These are phyloP conservation scores for Clarireedia monteithiana DNA, from an alignment of 2,329 filamentous ascomycete species.

Conservation along the genomic window DNA sequence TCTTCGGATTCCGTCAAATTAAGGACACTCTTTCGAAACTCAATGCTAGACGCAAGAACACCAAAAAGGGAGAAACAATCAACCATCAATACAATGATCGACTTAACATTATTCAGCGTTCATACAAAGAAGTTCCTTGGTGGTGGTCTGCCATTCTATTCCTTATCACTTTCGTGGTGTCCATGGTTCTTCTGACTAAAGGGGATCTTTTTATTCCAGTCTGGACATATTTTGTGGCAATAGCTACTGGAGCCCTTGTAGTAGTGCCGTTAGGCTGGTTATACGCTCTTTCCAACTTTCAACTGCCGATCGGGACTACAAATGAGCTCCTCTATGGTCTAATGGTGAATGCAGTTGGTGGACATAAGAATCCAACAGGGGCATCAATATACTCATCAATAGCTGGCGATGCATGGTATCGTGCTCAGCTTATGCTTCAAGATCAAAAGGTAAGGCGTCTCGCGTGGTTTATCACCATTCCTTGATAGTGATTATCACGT, in stretches of 20 bases:
- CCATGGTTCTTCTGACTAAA: constrained; percentile 43
- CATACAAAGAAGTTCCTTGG: constrained; percentile 49
- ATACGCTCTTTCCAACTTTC: constrained; percentile 50
- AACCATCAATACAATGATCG: constrained; percentile 51
- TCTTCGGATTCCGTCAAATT: constrained; percentile 46
- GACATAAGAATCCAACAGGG: constrained; percentile 48
- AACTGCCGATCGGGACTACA: constrained; percentile 46
- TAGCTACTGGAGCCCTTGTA: constrained; percentile 45
- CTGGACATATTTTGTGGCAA: constrained; percentile 52
- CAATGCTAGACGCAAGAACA: constrained; percentile 30
- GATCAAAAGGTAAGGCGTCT: constrained; percentile 40
- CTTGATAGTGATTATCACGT: too few relatives aligned
- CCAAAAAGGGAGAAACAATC: constrained; percentile 29
- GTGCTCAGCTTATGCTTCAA: constrained; percentile 49
- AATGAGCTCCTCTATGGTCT: constrained; percentile 54
- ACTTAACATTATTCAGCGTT: constrained; percentile 49
- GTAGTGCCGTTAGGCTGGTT: constrained; percentile 52
- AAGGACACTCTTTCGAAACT: constrained; percentile 38
- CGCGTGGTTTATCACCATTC: too few relatives aligned
- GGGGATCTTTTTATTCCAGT: constrained; percentile 49
- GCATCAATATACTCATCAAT: constrained; percentile 51
- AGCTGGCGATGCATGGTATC: constrained; percentile 54
- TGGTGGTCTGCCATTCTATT: constrained; percentile 52
- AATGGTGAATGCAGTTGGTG: constrained; percentile 45
- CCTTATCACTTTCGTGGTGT: constrained; percentile 37